phyloP scores from a whole-genome alignment of 495 filamentous ascomycete genomes.

The Aspergillus leporis region DNA sequence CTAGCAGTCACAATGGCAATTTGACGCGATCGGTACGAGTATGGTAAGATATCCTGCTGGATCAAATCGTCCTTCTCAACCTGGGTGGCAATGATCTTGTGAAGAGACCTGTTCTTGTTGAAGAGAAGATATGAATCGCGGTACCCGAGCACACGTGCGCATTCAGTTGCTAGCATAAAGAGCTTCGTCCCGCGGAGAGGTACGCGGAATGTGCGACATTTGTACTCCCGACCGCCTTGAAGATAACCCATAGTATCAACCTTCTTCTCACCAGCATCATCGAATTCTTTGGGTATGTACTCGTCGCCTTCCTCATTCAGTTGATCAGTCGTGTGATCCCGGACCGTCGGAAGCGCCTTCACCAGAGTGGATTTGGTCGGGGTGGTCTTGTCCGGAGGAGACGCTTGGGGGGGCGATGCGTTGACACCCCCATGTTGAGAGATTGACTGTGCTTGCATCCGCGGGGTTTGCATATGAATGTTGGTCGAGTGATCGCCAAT shows the following conservation, averaged over 20 bases:
- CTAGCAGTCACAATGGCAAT: slow-evolving; percentile 98
- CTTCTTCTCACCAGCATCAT: slow-evolving; percentile 91
- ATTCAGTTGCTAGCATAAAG: slow-evolving; percentile 99
- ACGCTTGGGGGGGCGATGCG: slow-evolving; percentile 66
- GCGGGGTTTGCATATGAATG: slow-evolving; percentile 71
- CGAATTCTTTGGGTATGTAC: slow-evolving; percentile 91
- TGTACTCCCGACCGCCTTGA: slow-evolving; percentile 81
- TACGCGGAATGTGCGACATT: slow-evolving; percentile 90
- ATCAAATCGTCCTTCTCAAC: slow-evolving; percentile 96
- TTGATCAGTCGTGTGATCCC: slow-evolving; percentile 97
- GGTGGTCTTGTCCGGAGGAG: slow-evolving; percentile 77
- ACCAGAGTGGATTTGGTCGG: slow-evolving; percentile 83
- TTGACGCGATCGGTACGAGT: slow-evolving; percentile 96
- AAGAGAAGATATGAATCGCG: slow-evolving; percentile 97
- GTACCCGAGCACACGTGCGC: slow-evolving; percentile 90
- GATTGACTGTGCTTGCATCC: slow-evolving; percentile 68
- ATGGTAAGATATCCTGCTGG: slow-evolving; percentile 89
- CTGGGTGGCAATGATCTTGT: slow-evolving; percentile 97
- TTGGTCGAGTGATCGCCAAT: slow-evolving; percentile 51
- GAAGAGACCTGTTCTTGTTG: slow-evolving; percentile 97
- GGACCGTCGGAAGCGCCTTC: slow-evolving; percentile 92
- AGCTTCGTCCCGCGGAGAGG: slow-evolving; percentile 88
- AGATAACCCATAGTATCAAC: slow-evolving; percentile 80
- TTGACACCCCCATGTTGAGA: slow-evolving; percentile 49
- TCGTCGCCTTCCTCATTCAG: slow-evolving; percentile 91